Evolutionary conservation across 345 rosid species (phyloP), one percentile per base, ranked within the genome.

Genomic region (Erucastrum elatum): DNA sequence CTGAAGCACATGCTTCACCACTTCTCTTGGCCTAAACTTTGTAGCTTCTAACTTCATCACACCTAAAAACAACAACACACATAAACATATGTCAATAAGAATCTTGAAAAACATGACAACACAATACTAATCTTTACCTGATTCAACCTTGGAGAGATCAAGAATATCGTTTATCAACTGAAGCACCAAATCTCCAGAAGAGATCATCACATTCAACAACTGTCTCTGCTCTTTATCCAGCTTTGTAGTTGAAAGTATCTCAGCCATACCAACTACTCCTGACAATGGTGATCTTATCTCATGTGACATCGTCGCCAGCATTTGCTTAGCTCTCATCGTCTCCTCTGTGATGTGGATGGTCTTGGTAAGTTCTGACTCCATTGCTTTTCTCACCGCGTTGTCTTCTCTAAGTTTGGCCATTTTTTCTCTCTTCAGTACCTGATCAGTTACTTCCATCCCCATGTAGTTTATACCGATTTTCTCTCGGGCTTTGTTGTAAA

Each of bases 271-370:
- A 72, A 95, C 99, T 13, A 93, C 97, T 58, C 96, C 96, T 7
- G 98, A 83, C 25, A 95, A 80, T 59, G 99, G 98, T 70, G 98
- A 93, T 81, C 97, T 88, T 84, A 95, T 95, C 86, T 95, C 99
- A 56, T 95, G 98, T 6, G 99, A 95, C 99, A 95, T 93, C 6
- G 94, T 93, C 8, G 99, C 99, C 75, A 93, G 85, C 96, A 95
- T 93, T 79, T 95, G 97, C 75, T 95, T 95, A 4, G 93, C 97
- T 25, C 98, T 87, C 99, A 95, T 95, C 9, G 97, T 95, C 87
- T 93, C 99, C 96, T 95, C 99, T 88, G 99, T 95, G 75, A 95
- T 95, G 71, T 95, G 98, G 37, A 93, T 95, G 25, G 99, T 95
- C 84, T 88, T 95, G 83, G 87, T 95, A 69, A 95, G 81, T 77